These are phyloP conservation scores for Oryza nivara DNA, from an alignment of 176 grass and related monocot genomes.

Conservation along the genomic window DNA sequence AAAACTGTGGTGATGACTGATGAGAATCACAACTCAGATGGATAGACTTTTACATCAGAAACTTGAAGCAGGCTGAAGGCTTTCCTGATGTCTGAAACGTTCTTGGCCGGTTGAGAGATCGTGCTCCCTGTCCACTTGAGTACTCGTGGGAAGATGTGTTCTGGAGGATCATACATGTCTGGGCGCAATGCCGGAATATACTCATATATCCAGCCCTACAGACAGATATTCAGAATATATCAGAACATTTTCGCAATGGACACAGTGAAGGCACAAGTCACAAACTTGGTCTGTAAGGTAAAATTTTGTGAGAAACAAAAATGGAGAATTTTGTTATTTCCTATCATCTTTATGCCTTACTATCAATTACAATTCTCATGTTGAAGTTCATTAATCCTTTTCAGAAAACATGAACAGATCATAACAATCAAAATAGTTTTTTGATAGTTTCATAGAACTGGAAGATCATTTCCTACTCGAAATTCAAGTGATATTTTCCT, in stretches of 20 bases:
- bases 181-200: constrained; percentile 22
- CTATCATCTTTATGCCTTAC: not conserved
- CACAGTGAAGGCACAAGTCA: not conserved
- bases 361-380: not conserved
- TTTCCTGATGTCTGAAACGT: constrained; percentile 13
- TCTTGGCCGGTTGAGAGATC: not conserved
- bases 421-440: not conserved
- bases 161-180: constrained; percentile 25
- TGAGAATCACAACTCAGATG: not conserved
- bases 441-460: not conserved
- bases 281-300: not conserved
- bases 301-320: not conserved
- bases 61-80: constrained; percentile 23
- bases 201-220: constrained; percentile 38
- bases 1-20: not conserved
- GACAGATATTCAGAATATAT: not conserved
- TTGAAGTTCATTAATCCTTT: not conserved
- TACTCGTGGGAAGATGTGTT: constrained; percentile 16
- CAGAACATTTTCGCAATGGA: not conserved
- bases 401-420: not conserved
- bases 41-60: constrained; percentile 26
- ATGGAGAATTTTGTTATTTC: not conserved
- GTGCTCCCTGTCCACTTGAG: not conserved
- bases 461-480: not conserved
- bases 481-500: constrained; percentile 1